A percentile compares a stretch with the other conserved stretches of the same genome.
These are phyloP conservation scores for Mucor racemosus DNA, from an alignment of 371 early-diverging fungal species.

Conservation along the genomic window DNA sequence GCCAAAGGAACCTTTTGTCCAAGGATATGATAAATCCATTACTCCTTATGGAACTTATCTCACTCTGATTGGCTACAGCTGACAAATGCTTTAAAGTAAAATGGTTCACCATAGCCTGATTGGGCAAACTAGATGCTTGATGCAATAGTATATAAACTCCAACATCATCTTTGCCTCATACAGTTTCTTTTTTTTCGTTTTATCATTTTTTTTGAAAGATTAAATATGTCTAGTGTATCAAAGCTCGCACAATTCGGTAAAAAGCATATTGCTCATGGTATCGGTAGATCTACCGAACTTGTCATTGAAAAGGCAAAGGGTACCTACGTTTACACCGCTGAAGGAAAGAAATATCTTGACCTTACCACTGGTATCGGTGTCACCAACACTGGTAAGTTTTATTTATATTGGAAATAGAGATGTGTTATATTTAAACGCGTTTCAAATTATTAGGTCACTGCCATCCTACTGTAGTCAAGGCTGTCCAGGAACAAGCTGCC, in stretches of 20 bases:
- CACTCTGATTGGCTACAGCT: constrained; percentile 23
- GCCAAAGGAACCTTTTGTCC: constrained; percentile 1
- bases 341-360: constrained; percentile 61
- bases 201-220: constrained; percentile 9
- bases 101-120: constrained; percentile 12
- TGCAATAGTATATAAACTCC: constrained; percentile 7
- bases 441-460: constrained; percentile 37
- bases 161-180: background rate
- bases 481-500: constrained; percentile 62
- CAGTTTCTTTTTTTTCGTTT: constrained; percentile 1
- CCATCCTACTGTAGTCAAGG: constrained; percentile 66
- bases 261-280: constrained; percentile 53
- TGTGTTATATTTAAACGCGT: background rate
- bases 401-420: background rate
- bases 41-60: constrained; percentile 6
- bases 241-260: constrained; percentile 55
- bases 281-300: constrained; percentile 54
- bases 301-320: constrained; percentile 57
- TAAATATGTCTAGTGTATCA: constrained; percentile 32
- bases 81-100: constrained; percentile 23
- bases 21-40: constrained; percentile 16
- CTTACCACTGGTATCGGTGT: constrained; percentile 66
- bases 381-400: constrained; percentile 51
- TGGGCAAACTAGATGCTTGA: constrained; percentile 14
- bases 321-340: constrained; percentile 49